phyloP scores from a whole-genome alignment of 352 stramenopile species.

The Phytophthora boehmeriae region DNA sequence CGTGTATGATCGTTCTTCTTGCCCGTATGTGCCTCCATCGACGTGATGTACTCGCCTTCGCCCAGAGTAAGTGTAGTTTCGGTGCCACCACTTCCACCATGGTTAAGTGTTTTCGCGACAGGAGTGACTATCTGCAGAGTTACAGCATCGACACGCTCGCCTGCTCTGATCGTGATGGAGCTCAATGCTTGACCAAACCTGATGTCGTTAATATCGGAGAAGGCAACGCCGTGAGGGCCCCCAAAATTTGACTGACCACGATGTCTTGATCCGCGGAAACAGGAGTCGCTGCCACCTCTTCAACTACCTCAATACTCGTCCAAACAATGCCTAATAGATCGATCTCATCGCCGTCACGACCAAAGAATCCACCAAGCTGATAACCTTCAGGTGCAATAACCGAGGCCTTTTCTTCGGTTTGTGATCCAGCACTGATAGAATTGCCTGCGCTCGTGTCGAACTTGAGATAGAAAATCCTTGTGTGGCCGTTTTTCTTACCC shows the following conservation, averaged over 20 bases:
- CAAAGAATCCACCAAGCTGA: conserved; percentile 27
- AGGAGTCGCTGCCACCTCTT: no score
- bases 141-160: conserved; percentile 45
- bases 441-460: conserved; percentile 29
- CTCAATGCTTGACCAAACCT: conserved; percentile 21
- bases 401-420: conserved; percentile 19
- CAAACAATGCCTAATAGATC: conserved; percentile 26
- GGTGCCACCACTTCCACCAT: conserved; percentile 46
- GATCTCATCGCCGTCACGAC: conserved; percentile 23
- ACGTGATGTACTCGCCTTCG: conserved; percentile 27
- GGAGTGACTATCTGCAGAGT: conserved; percentile 33
- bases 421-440: conserved; percentile 19
- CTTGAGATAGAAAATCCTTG: conserved; percentile 32
- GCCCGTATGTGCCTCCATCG: conserved; percentile 50
- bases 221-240: conserved; percentile 25
- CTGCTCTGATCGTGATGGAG: conserved; percentile 21
- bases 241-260: conserved; percentile 19
- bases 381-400: conserved; percentile 28
- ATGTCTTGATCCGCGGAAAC: conserved; percentile 32
- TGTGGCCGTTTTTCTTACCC: conserved; percentile 24
- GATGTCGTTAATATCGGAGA: conserved; percentile 31
- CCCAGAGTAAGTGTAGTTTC: conserved; percentile 42
- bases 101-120: conserved; percentile 23
- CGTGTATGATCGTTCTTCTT: conserved; percentile 44
- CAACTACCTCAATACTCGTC: conserved; percentile 29